Evolutionary conservation across 108 stramenopile species (phyloP).

Genomic region (Stephanodiscus minutulus): DNA sequence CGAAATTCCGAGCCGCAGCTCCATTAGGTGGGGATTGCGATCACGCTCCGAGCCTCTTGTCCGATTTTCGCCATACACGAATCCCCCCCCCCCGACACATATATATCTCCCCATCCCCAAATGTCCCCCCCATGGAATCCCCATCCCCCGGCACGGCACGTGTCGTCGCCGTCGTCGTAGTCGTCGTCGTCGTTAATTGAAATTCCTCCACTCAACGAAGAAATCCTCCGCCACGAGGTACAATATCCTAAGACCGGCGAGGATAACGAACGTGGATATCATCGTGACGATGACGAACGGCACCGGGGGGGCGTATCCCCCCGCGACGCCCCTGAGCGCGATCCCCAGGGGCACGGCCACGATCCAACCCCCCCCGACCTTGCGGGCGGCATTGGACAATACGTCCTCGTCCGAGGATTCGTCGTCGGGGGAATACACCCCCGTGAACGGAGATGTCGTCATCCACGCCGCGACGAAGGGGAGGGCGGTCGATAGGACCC

Average conservation of each 20-base stretch:
- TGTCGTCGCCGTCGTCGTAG: too few species aligned
- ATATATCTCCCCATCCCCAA: too few species aligned
- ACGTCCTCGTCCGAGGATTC: conserved; percentile 21
- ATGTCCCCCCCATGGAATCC: too few species aligned
- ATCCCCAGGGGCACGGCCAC: conserved; percentile 66
- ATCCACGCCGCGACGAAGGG: conserved; percentile 63
- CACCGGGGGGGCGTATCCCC: conserved; percentile 70
- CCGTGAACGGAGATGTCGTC: conserved; percentile 51
- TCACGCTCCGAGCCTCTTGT: too few species aligned
- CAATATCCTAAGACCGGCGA: conserved; percentile 38
- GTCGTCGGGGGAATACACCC: conserved; percentile 52
- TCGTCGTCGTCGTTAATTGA: not conserved
- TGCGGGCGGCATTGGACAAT: conserved; percentile 17
- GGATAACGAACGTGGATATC: conserved; percentile 64
- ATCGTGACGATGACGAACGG: conserved; percentile 70
- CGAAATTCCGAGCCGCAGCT: too few species aligned
- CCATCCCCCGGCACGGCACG: too few species aligned
- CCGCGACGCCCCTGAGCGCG: conserved; percentile 56
- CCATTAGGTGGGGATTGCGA: too few species aligned
- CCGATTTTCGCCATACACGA: too few species aligned
- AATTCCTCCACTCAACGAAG: conserved; percentile 51
- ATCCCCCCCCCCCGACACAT: too few species aligned
- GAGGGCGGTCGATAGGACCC: not conserved
- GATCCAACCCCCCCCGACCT: conserved; percentile 61
- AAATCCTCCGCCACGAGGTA: conserved; percentile 46